Conservation (phyloP, 2,329 filamentous ascomycete genomes). For the Nemania sp. region DNA sequence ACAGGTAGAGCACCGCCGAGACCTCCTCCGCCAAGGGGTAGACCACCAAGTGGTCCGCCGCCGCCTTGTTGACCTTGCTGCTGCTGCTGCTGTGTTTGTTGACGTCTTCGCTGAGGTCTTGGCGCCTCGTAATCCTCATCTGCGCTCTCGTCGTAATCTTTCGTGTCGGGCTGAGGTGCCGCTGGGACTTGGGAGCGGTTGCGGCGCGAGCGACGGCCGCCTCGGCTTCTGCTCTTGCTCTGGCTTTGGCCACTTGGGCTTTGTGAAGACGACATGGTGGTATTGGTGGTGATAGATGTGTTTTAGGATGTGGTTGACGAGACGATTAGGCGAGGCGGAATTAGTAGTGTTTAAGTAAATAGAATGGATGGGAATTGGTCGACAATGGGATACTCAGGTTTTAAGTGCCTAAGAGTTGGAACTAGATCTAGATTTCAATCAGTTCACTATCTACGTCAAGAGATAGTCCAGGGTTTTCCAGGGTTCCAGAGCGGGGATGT, state of each 20-base stretch:
- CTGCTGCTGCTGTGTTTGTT: conserved; percentile 29
- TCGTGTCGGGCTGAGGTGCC: conserved; percentile 28
- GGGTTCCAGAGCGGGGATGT: conserved; percentile 8
- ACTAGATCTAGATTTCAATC: conserved; percentile 1
- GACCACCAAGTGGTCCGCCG: conserved; percentile 29
- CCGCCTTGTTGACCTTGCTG: conserved; percentile 17
- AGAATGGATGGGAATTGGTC: background rate
- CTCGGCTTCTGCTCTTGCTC: conserved; percentile 30
- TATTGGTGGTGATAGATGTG: background rate
- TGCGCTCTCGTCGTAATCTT: conserved; percentile 31
- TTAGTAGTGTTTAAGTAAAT: background rate
- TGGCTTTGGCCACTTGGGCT: conserved; percentile 31
- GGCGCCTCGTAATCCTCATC: conserved; percentile 36
- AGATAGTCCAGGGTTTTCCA: background rate
- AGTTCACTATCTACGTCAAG: conserved; percentile 17
- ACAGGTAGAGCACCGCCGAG: conserved; percentile 36
- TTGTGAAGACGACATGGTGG: conserved; percentile 34
- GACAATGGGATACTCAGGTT: background rate
- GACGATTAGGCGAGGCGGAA: background rate
- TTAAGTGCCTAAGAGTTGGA: background rate
- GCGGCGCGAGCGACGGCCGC: conserved; percentile 34
- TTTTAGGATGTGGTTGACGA: background rate
- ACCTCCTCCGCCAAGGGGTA: conserved; percentile 33
- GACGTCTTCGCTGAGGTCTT: conserved; percentile 30
- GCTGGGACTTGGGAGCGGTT: conserved; percentile 32